These are phyloP conservation scores for Melampsora larici-populina DNA, from an alignment of 1,284 basidiomycete species.

Conservation along the genomic window DNA sequence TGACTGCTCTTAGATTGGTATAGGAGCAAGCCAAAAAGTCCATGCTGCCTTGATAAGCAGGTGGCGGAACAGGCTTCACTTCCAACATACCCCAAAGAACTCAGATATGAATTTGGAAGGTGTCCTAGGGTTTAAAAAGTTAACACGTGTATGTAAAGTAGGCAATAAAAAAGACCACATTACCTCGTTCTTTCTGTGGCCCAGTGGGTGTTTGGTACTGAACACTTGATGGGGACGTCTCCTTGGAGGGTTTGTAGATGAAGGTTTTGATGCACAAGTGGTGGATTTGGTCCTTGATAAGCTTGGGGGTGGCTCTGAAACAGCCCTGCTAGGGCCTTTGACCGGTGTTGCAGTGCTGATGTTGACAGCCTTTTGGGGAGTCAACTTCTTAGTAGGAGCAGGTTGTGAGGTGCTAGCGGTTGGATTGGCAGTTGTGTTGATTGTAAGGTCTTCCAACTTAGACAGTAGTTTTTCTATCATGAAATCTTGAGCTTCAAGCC, in stretches of 20 bases:
- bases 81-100: too few relatives aligned
- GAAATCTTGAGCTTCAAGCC: neutral
- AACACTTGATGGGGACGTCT: neutral
- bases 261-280: neutral
- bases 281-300: neutral
- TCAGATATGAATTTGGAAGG: constrained; percentile 33
- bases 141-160: neutral
- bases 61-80: constrained; percentile 4
- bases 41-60: neutral
- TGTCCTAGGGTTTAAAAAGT: constrained; percentile 6
- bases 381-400: neutral
- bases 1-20: constrained; percentile 1
- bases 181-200: neutral
- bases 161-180: neutral
- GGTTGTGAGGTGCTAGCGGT: neutral
- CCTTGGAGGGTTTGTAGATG: neutral
- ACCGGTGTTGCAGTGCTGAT: neutral
- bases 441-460: neutral
- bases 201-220: neutral
- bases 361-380: neutral
- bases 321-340: neutral
- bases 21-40: constrained; percentile 6
- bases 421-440: neutral
- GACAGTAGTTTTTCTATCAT: neutral
- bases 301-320: neutral